A percentile compares a stretch with the other conserved stretches of the same genome.
Conservation (phyloP, 768 basidiomycete species). For the Psilocybe cyanescens region DNA sequence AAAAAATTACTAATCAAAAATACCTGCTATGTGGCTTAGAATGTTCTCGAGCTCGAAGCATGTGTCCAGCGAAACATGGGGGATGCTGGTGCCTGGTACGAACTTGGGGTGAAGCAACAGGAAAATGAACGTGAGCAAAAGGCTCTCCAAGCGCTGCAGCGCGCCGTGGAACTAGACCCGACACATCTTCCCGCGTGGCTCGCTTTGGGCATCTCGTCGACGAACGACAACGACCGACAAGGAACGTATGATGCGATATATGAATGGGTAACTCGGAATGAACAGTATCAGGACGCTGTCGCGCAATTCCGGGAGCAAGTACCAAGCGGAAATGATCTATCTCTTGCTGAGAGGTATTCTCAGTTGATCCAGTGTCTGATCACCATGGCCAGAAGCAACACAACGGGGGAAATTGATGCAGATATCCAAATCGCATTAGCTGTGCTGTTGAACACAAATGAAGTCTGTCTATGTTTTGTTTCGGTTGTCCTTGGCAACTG, state of each 20-base stretch:
- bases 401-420: constrained; percentile 74
- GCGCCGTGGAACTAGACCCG: constrained; percentile 82
- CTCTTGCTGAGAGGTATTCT: constrained; percentile 44
- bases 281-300: constrained; percentile 54
- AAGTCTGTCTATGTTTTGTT: constrained; percentile 50
- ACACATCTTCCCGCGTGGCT: constrained; percentile 82
- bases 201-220: constrained; percentile 87
- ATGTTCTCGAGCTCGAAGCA: constrained; percentile 88
- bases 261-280: constrained; percentile 79
- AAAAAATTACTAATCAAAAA: constrained; percentile 9
- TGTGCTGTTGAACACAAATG: constrained; percentile 89
- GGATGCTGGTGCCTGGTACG: constrained; percentile 82
- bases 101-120: constrained; percentile 95
- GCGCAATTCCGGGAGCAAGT: constrained; percentile 38
- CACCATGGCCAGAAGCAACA: constrained; percentile 69
- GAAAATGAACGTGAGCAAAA: constrained; percentile 95
- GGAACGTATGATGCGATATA: constrained; percentile 81
- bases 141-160: constrained; percentile 83
- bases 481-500: constrained; percentile 6
- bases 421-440: constrained; percentile 96
- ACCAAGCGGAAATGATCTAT: constrained; percentile 30
- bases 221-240: constrained; percentile 81
- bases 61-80: constrained; percentile 77
- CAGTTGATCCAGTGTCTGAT: constrained; percentile 80
- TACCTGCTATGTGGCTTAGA: constrained; percentile 46